These are phyloP conservation scores for Claviceps humidiphila DNA, from an alignment of 2,329 filamentous ascomycete species.

Conservation along the genomic window DNA sequence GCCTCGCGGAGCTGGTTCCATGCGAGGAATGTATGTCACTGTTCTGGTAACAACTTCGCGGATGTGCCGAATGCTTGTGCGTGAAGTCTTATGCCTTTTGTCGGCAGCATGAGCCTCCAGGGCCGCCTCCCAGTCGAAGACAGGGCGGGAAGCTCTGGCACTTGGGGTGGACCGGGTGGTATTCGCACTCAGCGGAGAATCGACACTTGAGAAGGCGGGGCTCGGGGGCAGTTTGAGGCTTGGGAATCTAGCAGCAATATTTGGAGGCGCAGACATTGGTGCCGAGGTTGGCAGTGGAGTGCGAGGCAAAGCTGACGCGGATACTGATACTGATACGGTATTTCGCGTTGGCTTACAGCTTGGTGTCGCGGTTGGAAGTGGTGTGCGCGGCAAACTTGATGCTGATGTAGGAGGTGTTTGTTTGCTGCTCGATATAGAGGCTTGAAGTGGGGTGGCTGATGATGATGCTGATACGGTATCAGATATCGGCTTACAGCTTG, in stretches of 20 bases:
- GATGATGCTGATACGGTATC: too few relatives aligned
- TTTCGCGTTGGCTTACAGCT: conserved; percentile 36
- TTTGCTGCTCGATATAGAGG: conserved; percentile 17
- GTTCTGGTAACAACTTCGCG: conserved; percentile 89
- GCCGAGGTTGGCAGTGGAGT: conserved; percentile 38
- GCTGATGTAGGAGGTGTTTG: conserved; percentile 19
- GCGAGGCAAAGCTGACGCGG: conserved; percentile 27
- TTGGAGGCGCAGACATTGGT: conserved; percentile 47
- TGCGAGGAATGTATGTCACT: conserved; percentile 75
- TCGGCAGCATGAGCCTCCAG: conserved; percentile 54
- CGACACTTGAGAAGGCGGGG: conserved; percentile 50
- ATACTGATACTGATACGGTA: conserved; percentile 14
- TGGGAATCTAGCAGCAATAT: conserved; percentile 47
- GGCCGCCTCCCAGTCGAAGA: conserved; percentile 66
- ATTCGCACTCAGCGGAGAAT: conserved; percentile 55
- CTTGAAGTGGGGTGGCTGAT: conserved; percentile 6
- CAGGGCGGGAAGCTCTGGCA: conserved; percentile 50
- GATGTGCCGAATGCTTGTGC: conserved; percentile 56
- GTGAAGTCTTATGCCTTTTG: conserved; percentile 41
- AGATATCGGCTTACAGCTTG: conserved; percentile 41
- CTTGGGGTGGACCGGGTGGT: conserved; percentile 60
- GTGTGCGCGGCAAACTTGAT: conserved; percentile 30
- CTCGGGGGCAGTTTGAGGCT: conserved; percentile 68
- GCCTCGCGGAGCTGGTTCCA: conserved; percentile 81
- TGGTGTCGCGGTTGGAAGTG: conserved; percentile 38